Percentiles rank a stretch among this genome's conserved stretches.
Evolutionary conservation across 1,139 yeast genomes (phyloP).

Genomic region (Candida smagusa): DNA sequence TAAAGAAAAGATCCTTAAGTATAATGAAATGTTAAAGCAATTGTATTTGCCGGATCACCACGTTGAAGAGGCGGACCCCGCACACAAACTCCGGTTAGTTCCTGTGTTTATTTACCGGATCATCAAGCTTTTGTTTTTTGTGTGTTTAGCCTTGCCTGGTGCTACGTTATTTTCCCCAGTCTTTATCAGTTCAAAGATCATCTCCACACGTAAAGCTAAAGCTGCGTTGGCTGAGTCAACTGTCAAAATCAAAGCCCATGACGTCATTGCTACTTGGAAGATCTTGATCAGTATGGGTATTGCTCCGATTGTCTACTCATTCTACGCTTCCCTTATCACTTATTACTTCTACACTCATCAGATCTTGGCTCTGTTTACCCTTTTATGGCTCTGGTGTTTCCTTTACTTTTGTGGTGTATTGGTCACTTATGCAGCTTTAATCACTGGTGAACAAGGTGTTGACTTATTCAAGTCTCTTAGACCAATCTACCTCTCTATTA

Average conservation of each 20-base stretch:
- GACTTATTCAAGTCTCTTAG: constrained; percentile 80
- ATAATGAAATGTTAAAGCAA: constrained; percentile 31
- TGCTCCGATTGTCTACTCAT: constrained; percentile 79
- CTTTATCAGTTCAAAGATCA: constrained; percentile 34
- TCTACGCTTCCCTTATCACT: constrained; percentile 72
- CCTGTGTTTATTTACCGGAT: constrained; percentile 27
- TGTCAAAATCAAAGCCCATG: constrained; percentile 45
- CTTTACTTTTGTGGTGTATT: constrained; percentile 59
- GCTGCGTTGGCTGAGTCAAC: constrained; percentile 42
- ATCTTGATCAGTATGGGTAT: constrained; percentile 83
- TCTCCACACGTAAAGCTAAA: constrained; percentile 36
- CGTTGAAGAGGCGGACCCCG: constrained; percentile 31
- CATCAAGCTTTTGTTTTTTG: constrained; percentile 30
- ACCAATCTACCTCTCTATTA: constrained; percentile 75
- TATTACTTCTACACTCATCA: constrained; percentile 34
- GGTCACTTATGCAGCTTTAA: constrained; percentile 82
- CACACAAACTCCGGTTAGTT: constrained; percentile 26
- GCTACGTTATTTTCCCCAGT: constrained; percentile 44
- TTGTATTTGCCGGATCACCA: constrained; percentile 46
- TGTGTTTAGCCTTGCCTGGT: constrained; percentile 42
- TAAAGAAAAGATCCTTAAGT: constrained; percentile 32
- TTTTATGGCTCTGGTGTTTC: constrained; percentile 39
- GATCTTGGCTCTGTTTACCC: constrained; percentile 14
- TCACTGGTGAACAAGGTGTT: constrained; percentile 90
- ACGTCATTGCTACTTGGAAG: constrained; percentile 66